phyloP scores from a whole-genome alignment of 345 rosid genomes.

The Firmiana major region DNA sequence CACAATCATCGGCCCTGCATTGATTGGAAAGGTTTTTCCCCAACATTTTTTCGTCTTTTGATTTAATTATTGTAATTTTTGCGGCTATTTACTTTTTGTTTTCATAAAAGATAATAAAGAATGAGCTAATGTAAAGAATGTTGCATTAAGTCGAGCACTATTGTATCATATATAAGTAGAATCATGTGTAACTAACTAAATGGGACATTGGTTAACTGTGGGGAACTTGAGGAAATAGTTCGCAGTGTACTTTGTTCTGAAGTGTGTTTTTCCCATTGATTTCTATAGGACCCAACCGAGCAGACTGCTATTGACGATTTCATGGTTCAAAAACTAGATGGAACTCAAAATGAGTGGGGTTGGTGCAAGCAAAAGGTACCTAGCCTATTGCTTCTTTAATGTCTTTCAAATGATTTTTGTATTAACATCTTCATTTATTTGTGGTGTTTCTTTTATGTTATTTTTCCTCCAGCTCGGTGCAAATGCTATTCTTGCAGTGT shows the following conservation, averaged over 20 bases:
- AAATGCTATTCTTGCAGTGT: slow-evolving; percentile 90
- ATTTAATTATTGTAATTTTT: background rate
- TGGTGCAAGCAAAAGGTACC: slow-evolving; percentile 98
- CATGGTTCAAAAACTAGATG: slow-evolving; percentile 95
- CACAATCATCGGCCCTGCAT: slow-evolving; percentile 73
- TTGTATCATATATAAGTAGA: background rate
- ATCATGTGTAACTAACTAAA: background rate
- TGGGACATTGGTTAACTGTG: background rate
- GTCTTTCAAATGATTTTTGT: background rate
- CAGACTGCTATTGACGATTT: slow-evolving; percentile 78
- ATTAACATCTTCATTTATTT: background rate
- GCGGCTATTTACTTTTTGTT: background rate
- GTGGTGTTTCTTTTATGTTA: background rate
- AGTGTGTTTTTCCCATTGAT: background rate
- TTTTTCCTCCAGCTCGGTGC: slow-evolving; percentile 73
- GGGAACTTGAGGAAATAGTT: background rate
- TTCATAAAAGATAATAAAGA: background rate
- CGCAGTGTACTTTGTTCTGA: slow-evolving; percentile 1
- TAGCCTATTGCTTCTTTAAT: background rate
- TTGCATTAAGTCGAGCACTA: background rate
- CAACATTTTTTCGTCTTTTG: background rate
- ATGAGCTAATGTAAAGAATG: background rate
- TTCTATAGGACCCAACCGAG: slow-evolving; percentile 72
- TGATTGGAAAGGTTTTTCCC: slow-evolving; percentile 73
- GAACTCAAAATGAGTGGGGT: slow-evolving; percentile 98